Base-by-base conservation (phyloP, 2,329 filamentous ascomycete genomes). In the Talaromyces rugulosus region DNA sequence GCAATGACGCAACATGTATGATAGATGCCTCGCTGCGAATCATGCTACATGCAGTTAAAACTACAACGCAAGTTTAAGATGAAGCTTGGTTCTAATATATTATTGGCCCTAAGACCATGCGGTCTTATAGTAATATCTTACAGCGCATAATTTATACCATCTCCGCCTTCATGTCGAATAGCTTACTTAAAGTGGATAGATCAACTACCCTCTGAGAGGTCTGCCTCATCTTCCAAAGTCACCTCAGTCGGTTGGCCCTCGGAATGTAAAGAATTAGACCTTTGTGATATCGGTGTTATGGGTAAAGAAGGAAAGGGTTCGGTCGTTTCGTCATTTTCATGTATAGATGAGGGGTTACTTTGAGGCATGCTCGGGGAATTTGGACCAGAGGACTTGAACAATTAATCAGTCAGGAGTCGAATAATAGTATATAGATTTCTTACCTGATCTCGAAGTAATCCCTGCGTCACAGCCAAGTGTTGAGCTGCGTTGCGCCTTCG, bases 401-500 rank as follows among this genome's bases (percentile, higher is more conserved):
- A 14, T 36, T 27, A 1, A 16, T 54, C n/a, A 28, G 42, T 31
- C 28, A 47, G 14, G 5, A 12, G 18, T 47, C 44, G 11, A 9
- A 28, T 7, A 4, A 16, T 42, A 1, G 44, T 11, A 12, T 23
- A 11, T 7, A 12, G 1, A 18, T 18, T 18, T 36, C 66, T 60
- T 70, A 78, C 77, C 70, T 69, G 67, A 56, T 71, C 66, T 27
- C 65, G 66, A 56, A 70, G 66, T 16, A 88, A 70, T 1, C 86
- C 86, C 31, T 82, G 79, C 62, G 80, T 79, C 11, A 81, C 67
- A 9, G 87, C 86, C 23, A 88, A 70, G 52, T 79, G 77, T 36
- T 81, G 79, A 3, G 86, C 87, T 52, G 83, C 83, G 42, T 80
- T 75, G 40, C 86, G 77, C 67, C 81, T 85, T 56, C 78, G 76